Evolutionary conservation across 1,284 basidiomycete genomes (phyloP).

Genomic region (Cryptococcus amylolentus): DNA sequence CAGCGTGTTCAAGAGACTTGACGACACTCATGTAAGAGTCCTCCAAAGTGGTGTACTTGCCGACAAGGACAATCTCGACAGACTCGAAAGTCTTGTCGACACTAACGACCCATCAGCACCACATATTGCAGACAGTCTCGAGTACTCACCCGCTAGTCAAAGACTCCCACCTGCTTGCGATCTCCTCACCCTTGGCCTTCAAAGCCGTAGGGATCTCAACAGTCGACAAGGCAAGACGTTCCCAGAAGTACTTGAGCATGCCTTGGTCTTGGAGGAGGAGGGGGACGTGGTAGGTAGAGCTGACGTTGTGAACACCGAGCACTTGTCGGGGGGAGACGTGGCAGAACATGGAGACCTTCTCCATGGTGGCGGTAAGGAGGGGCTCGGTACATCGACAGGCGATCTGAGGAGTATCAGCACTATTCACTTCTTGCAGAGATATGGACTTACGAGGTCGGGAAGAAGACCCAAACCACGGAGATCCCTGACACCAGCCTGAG

Average conservation of each 20-base stretch:
- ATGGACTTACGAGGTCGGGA: slow-evolving; percentile 73
- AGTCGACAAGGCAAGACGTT: slow-evolving; percentile 69
- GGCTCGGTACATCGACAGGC: slow-evolving; percentile 74
- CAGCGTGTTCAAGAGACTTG: slow-evolving; percentile 95
- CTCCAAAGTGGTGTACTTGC: slow-evolving; percentile 95
- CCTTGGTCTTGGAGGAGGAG: slow-evolving; percentile 89
- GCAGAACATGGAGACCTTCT: slow-evolving; percentile 99
- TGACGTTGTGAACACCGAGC: slow-evolving; percentile 92
- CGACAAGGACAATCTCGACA: slow-evolving; percentile 88
- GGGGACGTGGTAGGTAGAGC: slow-evolving; percentile 96
- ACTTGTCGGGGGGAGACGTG: slow-evolving; percentile 93
- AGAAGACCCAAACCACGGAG: slow-evolving; percentile 88
- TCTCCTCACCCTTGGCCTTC: slow-evolving; percentile 63
- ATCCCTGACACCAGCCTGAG: slow-evolving; percentile 94
- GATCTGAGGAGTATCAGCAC: slow-evolving; percentile 57
- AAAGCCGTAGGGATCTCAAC: slow-evolving; percentile 57
- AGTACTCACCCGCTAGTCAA: slow-evolving; percentile 66
- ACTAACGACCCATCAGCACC: slow-evolving; percentile 8
- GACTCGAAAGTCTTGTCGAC: slow-evolving; percentile 83
- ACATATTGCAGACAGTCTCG: background rate
- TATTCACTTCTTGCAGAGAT: background rate
- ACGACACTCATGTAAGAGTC: slow-evolving; percentile 99
- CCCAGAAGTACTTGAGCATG: slow-evolving; percentile 78
- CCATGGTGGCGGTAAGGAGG: slow-evolving; percentile 78
- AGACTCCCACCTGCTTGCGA: slow-evolving; percentile 75